Conservation (phyloP, 345 rosid genomes). For the Turritis glabra region DNA sequence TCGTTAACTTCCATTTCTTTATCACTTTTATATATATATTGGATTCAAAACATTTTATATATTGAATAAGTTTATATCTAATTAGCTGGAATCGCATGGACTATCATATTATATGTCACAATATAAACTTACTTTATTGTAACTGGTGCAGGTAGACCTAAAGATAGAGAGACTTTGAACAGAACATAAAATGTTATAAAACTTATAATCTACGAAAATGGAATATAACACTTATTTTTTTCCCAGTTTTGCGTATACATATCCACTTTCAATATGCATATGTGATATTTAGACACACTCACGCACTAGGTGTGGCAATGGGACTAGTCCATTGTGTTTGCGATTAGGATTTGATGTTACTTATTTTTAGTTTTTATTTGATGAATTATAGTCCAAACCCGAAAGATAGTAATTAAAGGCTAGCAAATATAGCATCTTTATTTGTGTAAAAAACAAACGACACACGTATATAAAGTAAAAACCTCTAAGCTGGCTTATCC, state of each 20-base stretch:
- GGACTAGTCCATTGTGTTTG: not conserved
- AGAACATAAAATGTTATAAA: not conserved
- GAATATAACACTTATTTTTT: not conserved
- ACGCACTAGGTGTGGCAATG: not conserved
- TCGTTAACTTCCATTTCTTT: not conserved
- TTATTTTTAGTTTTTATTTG: not conserved
- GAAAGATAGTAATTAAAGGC: not conserved
- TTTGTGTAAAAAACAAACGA: not conserved
- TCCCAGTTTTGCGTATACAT: not conserved
- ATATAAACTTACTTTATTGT: constrained; percentile 1
- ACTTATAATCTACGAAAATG: not conserved
- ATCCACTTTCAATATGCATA: not conserved
- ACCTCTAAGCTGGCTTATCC: not conserved
- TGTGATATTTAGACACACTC: not conserved
- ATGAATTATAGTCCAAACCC: not conserved
- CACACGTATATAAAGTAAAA: not conserved
- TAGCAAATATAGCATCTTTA: not conserved
- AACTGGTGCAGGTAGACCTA: not conserved
- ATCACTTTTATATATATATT: constrained; percentile 1
- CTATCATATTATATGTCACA: not conserved
- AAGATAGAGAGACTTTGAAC: not conserved
- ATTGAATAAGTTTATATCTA: not conserved
- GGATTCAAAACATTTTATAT: not conserved
- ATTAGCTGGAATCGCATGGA: not conserved
- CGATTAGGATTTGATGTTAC: not conserved